Evolutionary conservation across 257 asterid species (phyloP), one percentile per base, ranked within the genome.

Genomic region (Ocimum tenuiflorum): DNA sequence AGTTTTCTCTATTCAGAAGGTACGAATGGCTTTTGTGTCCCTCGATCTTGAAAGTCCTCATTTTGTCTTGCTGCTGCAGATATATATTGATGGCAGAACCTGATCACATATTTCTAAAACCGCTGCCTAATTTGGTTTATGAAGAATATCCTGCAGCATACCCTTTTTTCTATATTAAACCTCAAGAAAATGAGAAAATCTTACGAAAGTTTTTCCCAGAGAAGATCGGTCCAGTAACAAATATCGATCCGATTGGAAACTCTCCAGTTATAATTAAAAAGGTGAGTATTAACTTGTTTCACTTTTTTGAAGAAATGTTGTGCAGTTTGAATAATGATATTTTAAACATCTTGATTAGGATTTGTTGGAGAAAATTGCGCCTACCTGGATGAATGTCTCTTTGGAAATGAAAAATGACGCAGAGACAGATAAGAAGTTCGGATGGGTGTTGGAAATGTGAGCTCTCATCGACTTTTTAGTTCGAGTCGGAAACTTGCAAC

Each of bases 381-480:
- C 92, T 33, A 82, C 85, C 0, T 85, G 92, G 92, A 72, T 82
- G 81, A 85, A 85, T 41, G 63, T 82, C 71, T 80, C 88, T 11
- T 18, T 85, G 74, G 54, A 39, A 69, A 85, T 85, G 82, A 79
- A 85, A 71, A 60, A 79, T 38, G 92, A 85, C 12, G 71, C 78
- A 0, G 92, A 85, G 76, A 71, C 92, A 0, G 88, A 85, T 79
- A 63, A 60, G n/a, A 63, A 69, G 31, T 77, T 85, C 6, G 87
- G 87, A 69, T 85, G 89, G 92, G 89, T 85, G 52, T 75, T 77
- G 35, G 92, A 83, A 83, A 85, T 85, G 89, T 83, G 63, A 77
- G 84, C 29, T 4, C 41, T 39, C 54, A 11, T 43, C 7, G 31
- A 50, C 22, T 61, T 52, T 64, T 1, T 11, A 15, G 24, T 65